Base-by-base conservation (phyloP, 805 yeast species). In the Monosporozyma siamensis region DNA sequence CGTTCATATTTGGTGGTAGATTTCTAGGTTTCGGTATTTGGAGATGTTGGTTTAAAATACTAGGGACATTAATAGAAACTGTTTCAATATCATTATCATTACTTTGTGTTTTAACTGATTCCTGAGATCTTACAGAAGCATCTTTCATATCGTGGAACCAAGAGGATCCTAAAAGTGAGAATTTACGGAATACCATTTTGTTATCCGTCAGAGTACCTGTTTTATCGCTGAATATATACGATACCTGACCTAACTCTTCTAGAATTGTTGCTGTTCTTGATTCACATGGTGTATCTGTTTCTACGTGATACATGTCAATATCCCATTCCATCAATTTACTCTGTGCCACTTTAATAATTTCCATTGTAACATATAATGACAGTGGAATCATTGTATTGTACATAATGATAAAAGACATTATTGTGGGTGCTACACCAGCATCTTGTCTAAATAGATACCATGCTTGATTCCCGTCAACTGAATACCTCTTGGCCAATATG, bases 191-290 rank as follows among this genome's bases (percentile, higher is more conserved):
- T 22, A 90, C 66, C 99, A 92, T 92, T 53, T 80, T 66, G 58
- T 92, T 92, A 53, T 92, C 97, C 0, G 99, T 92, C 47, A 92
- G 71, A 0, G 99, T 92, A 8, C 99, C 99, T 0, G 98, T 92
- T 61, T 92, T 92, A 63, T 92, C 99, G 46, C 95, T 84, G 60
- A 92, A 92, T 3, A 92, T 74, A 57, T 90, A 89, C 39, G 95
- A 82, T 1, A 94, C 97, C 59, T 92, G 99, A 2, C 99, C 99
- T 53, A 92, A 68, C 63, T 92, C 98, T 59, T 92, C 99, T 49
- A 92, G 73, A 50, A 92, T 87, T 0, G 97, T 85, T 0, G 97
- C 95, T 0, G 97, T 89, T 58, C 90, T 80, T 0, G 96, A 94
- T 53, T 85, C 95, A 38, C 95, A 90, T 0, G 95, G 95, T 0